A percentile compares a stretch with the other conserved stretches of the same genome.
These are phyloP conservation scores for Cicer cuneatum DNA, from an alignment of 306 rosid genomes.

Conservation along the genomic window DNA sequence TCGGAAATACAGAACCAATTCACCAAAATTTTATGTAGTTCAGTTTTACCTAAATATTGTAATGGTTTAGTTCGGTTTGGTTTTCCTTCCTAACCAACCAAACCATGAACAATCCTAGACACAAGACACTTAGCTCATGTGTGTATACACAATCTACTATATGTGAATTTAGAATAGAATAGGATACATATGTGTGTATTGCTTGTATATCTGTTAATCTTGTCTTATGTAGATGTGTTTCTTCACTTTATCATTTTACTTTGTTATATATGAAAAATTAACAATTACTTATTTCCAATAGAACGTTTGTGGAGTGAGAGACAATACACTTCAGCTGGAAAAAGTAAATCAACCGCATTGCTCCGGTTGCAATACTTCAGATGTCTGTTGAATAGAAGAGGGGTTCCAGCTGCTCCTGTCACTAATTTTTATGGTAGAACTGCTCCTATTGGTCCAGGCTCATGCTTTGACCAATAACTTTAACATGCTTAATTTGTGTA, in stretches of 20 bases:
- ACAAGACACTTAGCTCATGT: background rate
- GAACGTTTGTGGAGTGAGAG: constrained; percentile 90
- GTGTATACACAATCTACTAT: background rate
- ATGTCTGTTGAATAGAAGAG: constrained; percentile 80
- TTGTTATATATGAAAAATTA: constrained; percentile 39
- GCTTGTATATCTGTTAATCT: constrained; percentile 8
- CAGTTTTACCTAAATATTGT: too few relatives aligned
- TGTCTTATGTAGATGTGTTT: constrained; percentile 16
- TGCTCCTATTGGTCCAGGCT: constrained; percentile 77
- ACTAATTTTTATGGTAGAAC: constrained; percentile 65
- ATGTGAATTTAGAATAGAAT: background rate
- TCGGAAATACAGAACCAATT: too few relatives aligned
- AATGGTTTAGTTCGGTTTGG: too few relatives aligned
- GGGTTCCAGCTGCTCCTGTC: constrained; percentile 89
- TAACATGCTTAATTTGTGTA: constrained; percentile 15
- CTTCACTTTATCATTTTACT: constrained; percentile 8
- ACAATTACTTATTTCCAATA: constrained; percentile 38
- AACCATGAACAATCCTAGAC: too few relatives aligned
- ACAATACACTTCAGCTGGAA: constrained; percentile 47
- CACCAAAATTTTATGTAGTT: too few relatives aligned
- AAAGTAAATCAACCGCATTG: constrained; percentile 50
- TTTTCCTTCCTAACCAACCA: too few relatives aligned
- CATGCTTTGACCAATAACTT: constrained; percentile 75
- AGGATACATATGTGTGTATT: background rate
- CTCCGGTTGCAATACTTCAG: constrained; percentile 83